Evolutionary conservation across 352 stramenopile genomes (phyloP).

Genomic region (Globisporangium viniferum): DNA sequence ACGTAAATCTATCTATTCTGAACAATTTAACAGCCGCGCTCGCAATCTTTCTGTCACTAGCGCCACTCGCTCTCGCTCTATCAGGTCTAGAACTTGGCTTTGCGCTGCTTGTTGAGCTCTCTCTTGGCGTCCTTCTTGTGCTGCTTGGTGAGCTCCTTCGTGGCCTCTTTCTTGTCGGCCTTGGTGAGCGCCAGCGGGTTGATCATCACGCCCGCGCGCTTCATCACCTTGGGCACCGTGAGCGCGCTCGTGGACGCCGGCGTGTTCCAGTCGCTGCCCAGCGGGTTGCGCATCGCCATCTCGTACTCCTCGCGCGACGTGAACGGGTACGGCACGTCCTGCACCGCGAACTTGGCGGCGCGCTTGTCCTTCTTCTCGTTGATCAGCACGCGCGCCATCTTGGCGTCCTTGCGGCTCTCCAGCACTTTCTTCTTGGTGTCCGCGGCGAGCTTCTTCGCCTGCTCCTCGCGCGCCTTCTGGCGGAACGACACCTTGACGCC

Average conservation of each 20-base stretch:
- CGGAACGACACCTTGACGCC: slow-evolving; percentile 73
- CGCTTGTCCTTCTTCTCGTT: slow-evolving; percentile 91
- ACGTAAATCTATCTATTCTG: slow-evolving; percentile 12
- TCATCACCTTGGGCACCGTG: slow-evolving; percentile 93
- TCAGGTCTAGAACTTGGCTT: slow-evolving; percentile 67
- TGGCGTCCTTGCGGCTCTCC: slow-evolving; percentile 64
- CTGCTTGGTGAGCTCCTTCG: slow-evolving; percentile 73
- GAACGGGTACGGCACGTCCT: slow-evolving; percentile 97
- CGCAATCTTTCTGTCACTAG: too few relatives aligned
- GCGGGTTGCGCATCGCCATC: slow-evolving; percentile 92
- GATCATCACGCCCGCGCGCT: slow-evolving; percentile 92
- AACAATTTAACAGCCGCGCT: background rate
- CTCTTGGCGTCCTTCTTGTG: slow-evolving; percentile 84
- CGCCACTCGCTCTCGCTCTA: too few relatives aligned
- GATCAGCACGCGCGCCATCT: slow-evolving; percentile 71
- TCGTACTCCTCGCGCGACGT: slow-evolving; percentile 97
- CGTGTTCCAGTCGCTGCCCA: slow-evolving; percentile 95
- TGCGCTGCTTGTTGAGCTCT: slow-evolving; percentile 73
- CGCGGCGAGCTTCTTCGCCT: slow-evolving; percentile 64
- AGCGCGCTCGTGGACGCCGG: slow-evolving; percentile 87
- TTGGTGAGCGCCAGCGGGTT: slow-evolving; percentile 89
- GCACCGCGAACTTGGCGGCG: slow-evolving; percentile 73
- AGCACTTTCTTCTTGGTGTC: slow-evolving; percentile 74
- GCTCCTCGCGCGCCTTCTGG: slow-evolving; percentile 81
- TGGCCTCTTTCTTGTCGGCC: slow-evolving; percentile 80